Conservation (phyloP, 2,329 filamentous ascomycete species). For the Taxawa tesnikishii region DNA sequence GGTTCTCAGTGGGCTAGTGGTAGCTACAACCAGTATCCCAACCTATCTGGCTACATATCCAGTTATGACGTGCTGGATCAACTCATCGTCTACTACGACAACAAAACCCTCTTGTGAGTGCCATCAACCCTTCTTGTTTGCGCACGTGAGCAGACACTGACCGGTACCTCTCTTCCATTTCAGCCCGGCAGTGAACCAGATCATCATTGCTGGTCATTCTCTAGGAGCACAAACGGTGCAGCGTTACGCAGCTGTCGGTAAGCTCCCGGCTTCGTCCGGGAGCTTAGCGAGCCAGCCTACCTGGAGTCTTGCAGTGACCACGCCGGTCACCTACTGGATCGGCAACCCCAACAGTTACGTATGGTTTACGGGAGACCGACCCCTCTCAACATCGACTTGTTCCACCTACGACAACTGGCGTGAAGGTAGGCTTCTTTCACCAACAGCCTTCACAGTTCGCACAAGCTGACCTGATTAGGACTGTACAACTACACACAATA, state of each 20-base stretch:
- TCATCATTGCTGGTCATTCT: slow-evolving; percentile 24
- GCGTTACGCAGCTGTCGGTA: slow-evolving; percentile 21
- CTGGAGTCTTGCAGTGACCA: slow-evolving; percentile 11
- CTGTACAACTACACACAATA: slow-evolving; percentile 19
- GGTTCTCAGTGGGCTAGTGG: slow-evolving; percentile 22
- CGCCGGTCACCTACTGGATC: slow-evolving; percentile 20
- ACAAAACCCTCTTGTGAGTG: slow-evolving; percentile 18
- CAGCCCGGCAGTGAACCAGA: slow-evolving; percentile 23
- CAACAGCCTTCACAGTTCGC: no score
- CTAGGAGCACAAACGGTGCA: slow-evolving; percentile 22
- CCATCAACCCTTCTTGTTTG: no score
- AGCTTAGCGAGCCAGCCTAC: no score
- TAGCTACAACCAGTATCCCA: slow-evolving; percentile 22
- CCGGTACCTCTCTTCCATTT: no score
- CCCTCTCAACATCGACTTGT: slow-evolving; percentile 17
- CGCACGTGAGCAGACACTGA: no score
- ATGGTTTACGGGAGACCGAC: slow-evolving; percentile 19
- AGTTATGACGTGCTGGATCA: slow-evolving; percentile 22
- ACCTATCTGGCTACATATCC: slow-evolving; percentile 14
- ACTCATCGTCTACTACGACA: slow-evolving; percentile 22
- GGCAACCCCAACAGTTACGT: slow-evolving; percentile 23
- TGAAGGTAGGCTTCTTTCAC: no score
- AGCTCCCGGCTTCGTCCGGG: slow-evolving; percentile 6
- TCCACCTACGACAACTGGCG: slow-evolving; percentile 21
- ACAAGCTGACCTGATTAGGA: no score